Percentiles rank a stretch among this genome's conserved stretches.
Conservation (phyloP, 352 stramenopile genomes). For the Phytopythium boreale region DNA sequence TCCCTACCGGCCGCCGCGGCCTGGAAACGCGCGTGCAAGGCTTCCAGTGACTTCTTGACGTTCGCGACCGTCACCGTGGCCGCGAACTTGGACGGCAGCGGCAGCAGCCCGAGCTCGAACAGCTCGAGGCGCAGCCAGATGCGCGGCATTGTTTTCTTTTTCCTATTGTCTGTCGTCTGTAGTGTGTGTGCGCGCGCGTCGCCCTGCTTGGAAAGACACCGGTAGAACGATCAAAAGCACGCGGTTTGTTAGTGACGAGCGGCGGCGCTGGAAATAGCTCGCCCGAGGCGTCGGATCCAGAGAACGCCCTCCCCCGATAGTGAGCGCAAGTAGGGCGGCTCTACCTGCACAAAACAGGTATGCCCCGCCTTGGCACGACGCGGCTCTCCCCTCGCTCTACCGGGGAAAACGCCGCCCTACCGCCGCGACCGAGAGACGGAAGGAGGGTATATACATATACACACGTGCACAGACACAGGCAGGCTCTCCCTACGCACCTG, state of each 20-base stretch:
- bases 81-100: slow-evolving; percentile 68
- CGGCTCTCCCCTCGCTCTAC: too few species aligned
- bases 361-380: too few species aligned
- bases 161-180: slow-evolving; percentile 12
- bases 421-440: too few species aligned
- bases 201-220: too few species aligned
- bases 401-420: neutral
- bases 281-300: neutral
- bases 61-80: slow-evolving; percentile 59
- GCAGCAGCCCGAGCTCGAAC: slow-evolving; percentile 79
- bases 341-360: too few species aligned
- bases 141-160: slow-evolving; percentile 35
- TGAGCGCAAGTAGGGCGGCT: neutral
- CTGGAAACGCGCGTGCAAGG: slow-evolving; percentile 49
- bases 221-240: neutral
- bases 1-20: slow-evolving; percentile 7
- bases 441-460: neutral
- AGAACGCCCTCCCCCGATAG: neutral
- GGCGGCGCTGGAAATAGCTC: neutral
- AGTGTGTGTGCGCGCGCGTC: neutral
- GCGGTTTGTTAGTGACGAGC: neutral
- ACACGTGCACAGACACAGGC: neutral
- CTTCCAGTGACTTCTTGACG: slow-evolving; percentile 56
- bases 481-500: neutral
- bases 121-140: slow-evolving; percentile 85